phyloP scores from a whole-genome alignment of 257 asterid genomes.

The Knoxia roxburghii region DNA sequence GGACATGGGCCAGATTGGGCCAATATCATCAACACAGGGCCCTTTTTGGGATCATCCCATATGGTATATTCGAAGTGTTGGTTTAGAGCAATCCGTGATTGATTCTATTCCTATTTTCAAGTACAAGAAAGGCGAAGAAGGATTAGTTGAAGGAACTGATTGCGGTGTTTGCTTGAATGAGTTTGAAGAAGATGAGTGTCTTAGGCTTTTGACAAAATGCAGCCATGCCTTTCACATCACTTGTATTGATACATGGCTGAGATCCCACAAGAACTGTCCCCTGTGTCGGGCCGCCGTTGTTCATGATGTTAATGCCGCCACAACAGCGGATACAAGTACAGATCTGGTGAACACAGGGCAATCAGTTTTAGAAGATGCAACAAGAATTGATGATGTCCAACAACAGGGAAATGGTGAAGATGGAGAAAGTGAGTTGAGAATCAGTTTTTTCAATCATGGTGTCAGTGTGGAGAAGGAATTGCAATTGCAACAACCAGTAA shows the following conservation, averaged over 20 bases:
- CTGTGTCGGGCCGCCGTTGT: slow-evolving; percentile 68
- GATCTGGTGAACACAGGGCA: background rate
- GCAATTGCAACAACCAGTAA: slow-evolving; percentile 23
- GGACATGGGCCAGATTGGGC: too few relatives aligned
- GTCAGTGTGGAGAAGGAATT: slow-evolving; percentile 25
- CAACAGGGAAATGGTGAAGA: slow-evolving; percentile 9
- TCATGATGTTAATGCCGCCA: too few relatives aligned
- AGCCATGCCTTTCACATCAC: slow-evolving; percentile 68
- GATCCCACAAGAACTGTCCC: slow-evolving; percentile 73
- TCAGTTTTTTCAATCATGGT: slow-evolving; percentile 39
- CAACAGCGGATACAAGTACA: too few relatives aligned
- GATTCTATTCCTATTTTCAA: slow-evolving; percentile 51
- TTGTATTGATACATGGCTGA: slow-evolving; percentile 78
- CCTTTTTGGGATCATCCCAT: slow-evolving; percentile 47
- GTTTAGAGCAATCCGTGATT: slow-evolving; percentile 48
- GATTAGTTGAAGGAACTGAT: slow-evolving; percentile 52
- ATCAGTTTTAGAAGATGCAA: slow-evolving; percentile 11
- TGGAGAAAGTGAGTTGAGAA: slow-evolving; percentile 6
- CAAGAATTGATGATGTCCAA: background rate
- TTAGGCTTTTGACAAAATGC: slow-evolving; percentile 77
- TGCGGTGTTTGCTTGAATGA: slow-evolving; percentile 74
- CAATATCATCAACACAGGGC: too few relatives aligned
- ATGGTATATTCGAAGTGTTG: slow-evolving; percentile 62
- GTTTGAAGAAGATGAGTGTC: slow-evolving; percentile 55
- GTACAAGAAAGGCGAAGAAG: slow-evolving; percentile 35